Percentiles rank a stretch among this genome's conserved stretches.
Conservation (phyloP, 805 yeast species). For the Starmerella bacillaris region DNA sequence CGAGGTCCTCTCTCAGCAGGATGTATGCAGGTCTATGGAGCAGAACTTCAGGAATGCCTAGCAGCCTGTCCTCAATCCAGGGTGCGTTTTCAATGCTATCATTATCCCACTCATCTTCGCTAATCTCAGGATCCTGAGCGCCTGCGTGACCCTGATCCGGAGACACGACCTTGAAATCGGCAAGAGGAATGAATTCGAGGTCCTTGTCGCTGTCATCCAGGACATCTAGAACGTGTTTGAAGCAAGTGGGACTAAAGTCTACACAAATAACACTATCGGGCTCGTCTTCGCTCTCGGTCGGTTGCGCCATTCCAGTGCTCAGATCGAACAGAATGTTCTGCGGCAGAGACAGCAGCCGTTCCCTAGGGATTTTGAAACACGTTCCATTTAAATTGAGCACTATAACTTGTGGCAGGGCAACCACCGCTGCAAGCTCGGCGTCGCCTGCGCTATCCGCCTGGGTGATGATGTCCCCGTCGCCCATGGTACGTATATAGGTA, state of each 20-base stretch:
- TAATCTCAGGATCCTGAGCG: not conserved
- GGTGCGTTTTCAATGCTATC: conserved; percentile 11
- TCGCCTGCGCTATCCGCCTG: conserved; percentile 11
- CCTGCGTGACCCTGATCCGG: not conserved
- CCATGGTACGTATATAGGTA: conserved; percentile 2
- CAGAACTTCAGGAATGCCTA: conserved; percentile 34
- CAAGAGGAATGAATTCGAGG: conserved; percentile 10
- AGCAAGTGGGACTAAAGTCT: conserved; percentile 72
- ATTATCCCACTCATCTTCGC: conserved; percentile 10
- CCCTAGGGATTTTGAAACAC: conserved; percentile 60
- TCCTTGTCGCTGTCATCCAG: conserved; percentile 53
- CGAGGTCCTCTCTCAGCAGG: conserved; percentile 83
- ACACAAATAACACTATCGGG: conserved; percentile 26
- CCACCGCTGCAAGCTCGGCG: conserved; percentile 5
- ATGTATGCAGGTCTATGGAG: conserved; percentile 75
- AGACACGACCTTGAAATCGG: conserved; percentile 7
- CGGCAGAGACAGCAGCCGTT: conserved; percentile 79
- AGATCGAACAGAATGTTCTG: conserved; percentile 73
- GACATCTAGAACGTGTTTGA: conserved; percentile 58
- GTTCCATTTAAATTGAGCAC: conserved; percentile 62
- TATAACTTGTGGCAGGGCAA: conserved; percentile 22
- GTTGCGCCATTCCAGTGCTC: conserved; percentile 45
- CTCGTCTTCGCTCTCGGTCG: conserved; percentile 27
- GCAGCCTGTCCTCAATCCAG: conserved; percentile 7
- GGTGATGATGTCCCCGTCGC: conserved; percentile 14